phyloP scores from a whole-genome alignment of 2,329 filamentous ascomycete genomes.

The Exophiala oligosperma region DNA sequence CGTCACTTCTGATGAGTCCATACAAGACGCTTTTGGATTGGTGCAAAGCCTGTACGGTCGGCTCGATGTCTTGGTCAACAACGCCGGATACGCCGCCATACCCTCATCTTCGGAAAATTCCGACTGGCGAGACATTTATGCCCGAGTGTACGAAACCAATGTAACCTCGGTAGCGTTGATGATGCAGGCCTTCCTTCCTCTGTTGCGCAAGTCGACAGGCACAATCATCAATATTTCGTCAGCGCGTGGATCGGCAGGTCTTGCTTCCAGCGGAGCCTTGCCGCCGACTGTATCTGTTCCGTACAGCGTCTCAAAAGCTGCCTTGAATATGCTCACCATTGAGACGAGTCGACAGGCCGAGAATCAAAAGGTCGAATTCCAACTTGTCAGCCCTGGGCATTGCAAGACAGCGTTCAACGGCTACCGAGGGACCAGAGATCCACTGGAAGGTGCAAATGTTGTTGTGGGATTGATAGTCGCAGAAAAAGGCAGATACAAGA shows the following conservation, averaged over 20 bases:
- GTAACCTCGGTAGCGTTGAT: conserved; percentile 46
- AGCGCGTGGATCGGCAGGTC: conserved; percentile 30
- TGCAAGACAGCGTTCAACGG: conserved; percentile 20
- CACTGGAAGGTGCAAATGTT: conserved; percentile 16
- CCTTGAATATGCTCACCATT: conserved; percentile 18
- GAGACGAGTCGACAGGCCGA: conserved; percentile 14
- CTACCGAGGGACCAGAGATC: conserved; percentile 8
- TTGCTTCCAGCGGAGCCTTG: not conserved
- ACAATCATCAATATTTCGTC: conserved; percentile 39
- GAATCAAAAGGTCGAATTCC: conserved; percentile 11
- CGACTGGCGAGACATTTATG: conserved; percentile 6
- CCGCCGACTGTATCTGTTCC: conserved; percentile 12
- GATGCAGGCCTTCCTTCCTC: conserved; percentile 32
- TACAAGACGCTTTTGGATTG: not conserved
- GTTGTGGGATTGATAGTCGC: conserved; percentile 14
- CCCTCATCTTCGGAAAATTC: conserved; percentile 8
- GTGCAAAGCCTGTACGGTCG: conserved; percentile 5
- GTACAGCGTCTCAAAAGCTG: conserved; percentile 18
- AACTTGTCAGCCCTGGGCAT: conserved; percentile 13
- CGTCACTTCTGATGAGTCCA: conserved; percentile 11
- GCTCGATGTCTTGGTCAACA: conserved; percentile 35
- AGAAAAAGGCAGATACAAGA: conserved; percentile 3
- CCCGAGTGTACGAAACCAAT: conserved; percentile 37
- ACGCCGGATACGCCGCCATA: conserved; percentile 24
- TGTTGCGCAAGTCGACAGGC: conserved; percentile 31